Evolutionary conservation across 2,329 filamentous ascomycete genomes (phyloP).

Genomic region (Bipolaris sorokiniana): DNA sequence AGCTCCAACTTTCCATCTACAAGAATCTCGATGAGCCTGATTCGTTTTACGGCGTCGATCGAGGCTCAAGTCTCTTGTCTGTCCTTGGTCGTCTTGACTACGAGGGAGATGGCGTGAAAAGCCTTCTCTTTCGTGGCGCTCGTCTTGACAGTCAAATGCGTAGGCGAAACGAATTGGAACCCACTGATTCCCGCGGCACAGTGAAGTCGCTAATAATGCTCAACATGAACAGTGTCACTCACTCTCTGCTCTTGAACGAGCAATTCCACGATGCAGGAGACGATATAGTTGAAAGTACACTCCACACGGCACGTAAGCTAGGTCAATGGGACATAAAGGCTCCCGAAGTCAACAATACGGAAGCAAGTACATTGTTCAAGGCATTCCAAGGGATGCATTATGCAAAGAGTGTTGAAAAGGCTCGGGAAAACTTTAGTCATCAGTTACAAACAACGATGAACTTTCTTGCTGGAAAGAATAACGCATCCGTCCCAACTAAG

Average conservation of each 20-base stretch:
- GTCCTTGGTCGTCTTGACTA: conserved; percentile 86
- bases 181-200: conserved; percentile 69
- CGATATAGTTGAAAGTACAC: conserved; percentile 71
- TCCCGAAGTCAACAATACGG: conserved; percentile 66
- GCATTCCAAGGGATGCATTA: conserved; percentile 80
- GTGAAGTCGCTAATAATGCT: conserved; percentile 79
- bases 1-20: conserved; percentile 81
- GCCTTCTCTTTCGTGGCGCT: conserved; percentile 86
- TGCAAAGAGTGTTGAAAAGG: conserved; percentile 62
- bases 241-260: conserved; percentile 75
- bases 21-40: conserved; percentile 95
- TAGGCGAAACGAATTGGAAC: conserved; percentile 60
- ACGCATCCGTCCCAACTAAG: conserved; percentile 34
- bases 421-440: conserved; percentile 66
- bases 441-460: conserved; percentile 60
- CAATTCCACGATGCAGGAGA: conserved; percentile 64
- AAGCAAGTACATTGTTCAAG: conserved; percentile 75
- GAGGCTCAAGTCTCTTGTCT: conserved; percentile 75
- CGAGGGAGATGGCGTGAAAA: conserved; percentile 85
- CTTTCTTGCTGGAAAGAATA: conserved; percentile 34
- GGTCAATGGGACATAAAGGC: conserved; percentile 92
- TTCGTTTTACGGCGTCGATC: conserved; percentile 88
- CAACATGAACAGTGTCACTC: conserved; percentile 84
- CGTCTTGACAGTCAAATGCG: conserved; percentile 87
- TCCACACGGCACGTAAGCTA: conserved; percentile 78